phyloP scores from a whole-genome alignment of 2,329 filamentous ascomycete species.

The Fusarium longipes region DNA sequence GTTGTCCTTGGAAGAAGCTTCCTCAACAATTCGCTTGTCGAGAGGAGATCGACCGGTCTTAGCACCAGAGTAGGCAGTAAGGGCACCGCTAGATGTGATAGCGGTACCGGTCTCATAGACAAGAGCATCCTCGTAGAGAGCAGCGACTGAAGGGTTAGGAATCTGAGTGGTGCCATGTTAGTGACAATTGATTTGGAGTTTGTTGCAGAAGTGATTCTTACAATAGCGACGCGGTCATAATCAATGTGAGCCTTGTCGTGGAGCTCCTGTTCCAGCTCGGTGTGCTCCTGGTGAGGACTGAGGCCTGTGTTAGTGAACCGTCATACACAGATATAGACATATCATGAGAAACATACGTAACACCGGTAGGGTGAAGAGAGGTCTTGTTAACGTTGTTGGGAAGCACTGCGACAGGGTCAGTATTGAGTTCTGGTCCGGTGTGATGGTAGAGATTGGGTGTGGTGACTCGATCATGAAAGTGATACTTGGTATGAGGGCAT shows the following conservation, averaged over 20 bases:
- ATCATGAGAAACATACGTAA: slow-evolving; percentile 73
- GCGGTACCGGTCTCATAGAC: slow-evolving; percentile 97
- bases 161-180: slow-evolving; percentile 58
- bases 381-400: slow-evolving; percentile 85
- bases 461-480: slow-evolving; percentile 13
- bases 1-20: slow-evolving; percentile 86
- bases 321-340: slow-evolving; percentile 20
- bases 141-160: slow-evolving; percentile 93
- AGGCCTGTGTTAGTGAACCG: slow-evolving; percentile 46
- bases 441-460: slow-evolving; percentile 5
- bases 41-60: slow-evolving; percentile 97
- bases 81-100: slow-evolving; percentile 93
- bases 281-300: slow-evolving; percentile 88
- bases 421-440: slow-evolving; percentile 25
- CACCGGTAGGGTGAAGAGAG: slow-evolving; percentile 87
- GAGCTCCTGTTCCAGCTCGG: slow-evolving; percentile 95
- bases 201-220: slow-evolving; percentile 59
- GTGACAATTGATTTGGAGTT: not conserved
- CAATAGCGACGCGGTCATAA: slow-evolving; percentile 98
- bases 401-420: slow-evolving; percentile 58
- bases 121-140: slow-evolving; percentile 98
- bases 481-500: slow-evolving; percentile 23
- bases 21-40: slow-evolving; percentile 97
- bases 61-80: slow-evolving; percentile 96
- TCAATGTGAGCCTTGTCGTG: slow-evolving; percentile 99